Base-by-base conservation (phyloP, 768 basidiomycete species). In the Kwoniella pini region DNA sequence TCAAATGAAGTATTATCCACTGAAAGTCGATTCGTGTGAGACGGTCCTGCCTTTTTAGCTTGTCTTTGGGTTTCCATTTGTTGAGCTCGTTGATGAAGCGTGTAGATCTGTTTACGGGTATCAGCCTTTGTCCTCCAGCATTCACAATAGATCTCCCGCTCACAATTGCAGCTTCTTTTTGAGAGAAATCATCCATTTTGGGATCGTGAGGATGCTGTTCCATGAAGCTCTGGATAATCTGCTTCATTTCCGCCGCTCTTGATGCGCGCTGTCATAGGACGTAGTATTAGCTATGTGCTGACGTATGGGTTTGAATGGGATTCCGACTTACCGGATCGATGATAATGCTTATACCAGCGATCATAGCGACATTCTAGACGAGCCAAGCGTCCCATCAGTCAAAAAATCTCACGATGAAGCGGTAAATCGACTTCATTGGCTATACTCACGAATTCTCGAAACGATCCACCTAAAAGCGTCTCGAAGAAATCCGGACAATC, bases 341-440 rank as follows among this genome's bases (percentile, higher is more conserved):
- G 57, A 77, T 71, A n/a, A 69, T 46, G 56, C 74, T 63, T 65
- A 75, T 69, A 56, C 75, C 68, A 46, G 77, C 75, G 30, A 76
- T 75, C 75, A 76, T 75, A 3, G 73, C 75, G 17, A 63, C 70
- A 50, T 78, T 78, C 72, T 77, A 6, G n/a, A n/a, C n/a, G n/a
- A n/a, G n/a, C n/a, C n/a, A n/a, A n/a, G n/a, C n/a, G n/a, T n/a
- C n/a, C n/a, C n/a, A n/a, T n/a, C n/a, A n/a, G n/a, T n/a, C n/a
- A n/a, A n/a, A n/a, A n/a, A n/a, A n/a, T n/a, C n/a, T n/a, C n/a
- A n/a, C n/a, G n/a, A n/a, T n/a, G n/a, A n/a, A n/a, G n/a, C n/a
- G n/a, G n/a, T n/a, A n/a, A n/a, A 15, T 9, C 10, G 22, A 7
- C 27, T 19, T n/a, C 6, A 15, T 31, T 11, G 3, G 15, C 17